Base-by-base conservation (phyloP, 805 yeast genomes). In the Candida takata region DNA sequence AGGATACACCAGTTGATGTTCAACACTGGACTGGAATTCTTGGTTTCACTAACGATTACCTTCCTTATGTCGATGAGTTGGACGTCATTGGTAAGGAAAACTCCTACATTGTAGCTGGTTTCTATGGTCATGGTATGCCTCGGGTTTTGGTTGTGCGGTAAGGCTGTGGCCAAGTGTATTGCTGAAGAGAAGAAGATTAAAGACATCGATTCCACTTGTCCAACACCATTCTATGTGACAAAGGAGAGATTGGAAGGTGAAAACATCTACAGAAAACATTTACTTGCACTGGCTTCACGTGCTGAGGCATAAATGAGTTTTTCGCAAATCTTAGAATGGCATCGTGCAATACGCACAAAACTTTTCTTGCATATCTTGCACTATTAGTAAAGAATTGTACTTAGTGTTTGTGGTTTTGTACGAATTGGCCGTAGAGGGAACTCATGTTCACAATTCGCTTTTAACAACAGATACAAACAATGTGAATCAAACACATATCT, bases 61-160 rank as follows among this genome's bases (percentile, higher is more conserved):
- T 59, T 18, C 74, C 75, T 3, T 58, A 60, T 33, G 68, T 69
- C 14, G 75, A 74, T 16, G 65, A 61, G 35, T 37, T 67, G 21
- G 49, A 43, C 19, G 30, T 40, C 11, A 41, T 50, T 16, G 49
- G 43, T 4, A 54, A 55, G 23, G 44, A 48, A 25, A 51, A 57
- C 36, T 53, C 58, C n/a, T 68, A 48, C 39, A 51, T 64, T 12
- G 52, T 59, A 41, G 72, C 73, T 4, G 76, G 75, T 0, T 70
- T 66, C 49, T 62, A 65, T 29, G 75, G 74, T 3, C 74, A 70
- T 48, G 75, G 75, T 16, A 68, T 70, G 73, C 72, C 74, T 24
- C 52, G 73, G 26, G 64, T 67, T 8, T n/a, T 61, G 61, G 37
- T 35, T 64, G 6, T 43, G 58, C 28, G 70, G 67, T n/a, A 60